phyloP scores from a whole-genome alignment of 1,139 yeast genomes.

The Debaryomyces psychrophilus region DNA sequence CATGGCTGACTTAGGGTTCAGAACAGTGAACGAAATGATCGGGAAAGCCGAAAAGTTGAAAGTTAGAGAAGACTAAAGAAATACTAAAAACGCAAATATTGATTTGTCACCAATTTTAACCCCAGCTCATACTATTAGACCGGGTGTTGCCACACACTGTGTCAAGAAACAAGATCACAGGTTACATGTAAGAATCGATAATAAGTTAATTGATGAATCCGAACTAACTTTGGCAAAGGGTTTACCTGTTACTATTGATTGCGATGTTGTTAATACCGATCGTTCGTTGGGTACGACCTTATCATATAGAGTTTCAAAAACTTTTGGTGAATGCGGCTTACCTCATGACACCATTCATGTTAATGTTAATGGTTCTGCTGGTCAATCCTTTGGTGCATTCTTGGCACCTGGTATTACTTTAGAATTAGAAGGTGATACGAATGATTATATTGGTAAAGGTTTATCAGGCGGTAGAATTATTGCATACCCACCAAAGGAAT shows the following conservation, averaged over 20 bases:
- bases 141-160: conserved; percentile 96
- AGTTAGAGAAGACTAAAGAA: conserved; percentile 83
- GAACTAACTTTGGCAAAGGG: conserved; percentile 93
- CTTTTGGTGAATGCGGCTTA: conserved; percentile 88
- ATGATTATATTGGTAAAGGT: conserved; percentile 97
- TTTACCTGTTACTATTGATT: conserved; percentile 89
- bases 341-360: conserved; percentile 97
- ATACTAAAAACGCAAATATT: conserved; percentile 87
- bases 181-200: conserved; percentile 89
- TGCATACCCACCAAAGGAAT: conserved; percentile 86
- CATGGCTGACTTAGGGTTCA: conserved; percentile 94
- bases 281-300: conserved; percentile 94
- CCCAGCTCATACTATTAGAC: conserved; percentile 95
- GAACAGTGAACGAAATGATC: conserved; percentile 96
- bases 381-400: conserved; percentile 98
- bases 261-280: conserved; percentile 92
- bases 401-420: conserved; percentile 94
- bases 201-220: conserved; percentile 93
- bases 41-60: conserved; percentile 91
- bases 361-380: conserved; percentile 89
- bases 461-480: conserved; percentile 92
- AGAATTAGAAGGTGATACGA: conserved; percentile 96
- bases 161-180: conserved; percentile 94
- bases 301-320: conserved; percentile 90
- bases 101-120: conserved; percentile 92